Percentiles rank a stretch among this genome's conserved stretches.
phyloP scores from a whole-genome alignment of 2,329 filamentous ascomycete genomes.

The Hymenoscyphus occultus region DNA sequence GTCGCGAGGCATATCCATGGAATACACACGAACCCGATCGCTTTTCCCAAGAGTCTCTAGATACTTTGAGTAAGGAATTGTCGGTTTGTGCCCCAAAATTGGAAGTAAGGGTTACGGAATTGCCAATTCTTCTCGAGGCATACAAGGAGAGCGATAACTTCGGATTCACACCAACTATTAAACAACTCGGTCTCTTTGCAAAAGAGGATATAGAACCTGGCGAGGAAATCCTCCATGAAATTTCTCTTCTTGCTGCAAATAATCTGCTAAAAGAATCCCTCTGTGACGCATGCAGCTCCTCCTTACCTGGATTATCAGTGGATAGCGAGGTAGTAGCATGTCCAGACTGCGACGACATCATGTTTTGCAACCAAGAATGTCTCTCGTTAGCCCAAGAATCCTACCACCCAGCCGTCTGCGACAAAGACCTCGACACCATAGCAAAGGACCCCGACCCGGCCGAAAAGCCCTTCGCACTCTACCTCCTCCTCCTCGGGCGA shows the following conservation, averaged over 20 bases:
- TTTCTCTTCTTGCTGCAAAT: constrained; percentile 83
- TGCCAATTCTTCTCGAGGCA: constrained; percentile 62
- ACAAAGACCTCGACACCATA: constrained; percentile 63
- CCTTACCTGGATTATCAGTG: constrained; percentile 58
- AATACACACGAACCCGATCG: constrained; percentile 67
- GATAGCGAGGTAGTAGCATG: constrained; percentile 52
- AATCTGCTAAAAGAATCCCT: constrained; percentile 82
- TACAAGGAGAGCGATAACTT: constrained; percentile 50
- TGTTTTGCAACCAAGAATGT: constrained; percentile 63
- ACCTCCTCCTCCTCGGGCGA: constrained; percentile 60
- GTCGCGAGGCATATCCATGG: constrained; percentile 69
- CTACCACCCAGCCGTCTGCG: constrained; percentile 65
- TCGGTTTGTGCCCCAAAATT: constrained; percentile 72
- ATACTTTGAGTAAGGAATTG: constrained; percentile 69
- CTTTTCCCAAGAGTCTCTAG: constrained; percentile 65
- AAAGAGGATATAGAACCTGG: constrained; percentile 74
- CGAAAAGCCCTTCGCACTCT: constrained; percentile 59
- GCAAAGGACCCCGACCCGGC: constrained; percentile 60
- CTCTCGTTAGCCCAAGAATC: constrained; percentile 53
- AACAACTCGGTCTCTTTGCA: constrained; percentile 88
- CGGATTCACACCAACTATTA: constrained; percentile 56
- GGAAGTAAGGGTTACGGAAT: constrained; percentile 69
- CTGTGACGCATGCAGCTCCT: constrained; percentile 83
- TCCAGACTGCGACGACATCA: constrained; percentile 60
- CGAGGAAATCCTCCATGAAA: constrained; percentile 75